A percentile compares a stretch with the other conserved stretches of the same genome.
These are phyloP conservation scores for Pelagophyceae sp. DNA, from an alignment of 352 stramenopile genomes.

Conservation along the genomic window DNA sequence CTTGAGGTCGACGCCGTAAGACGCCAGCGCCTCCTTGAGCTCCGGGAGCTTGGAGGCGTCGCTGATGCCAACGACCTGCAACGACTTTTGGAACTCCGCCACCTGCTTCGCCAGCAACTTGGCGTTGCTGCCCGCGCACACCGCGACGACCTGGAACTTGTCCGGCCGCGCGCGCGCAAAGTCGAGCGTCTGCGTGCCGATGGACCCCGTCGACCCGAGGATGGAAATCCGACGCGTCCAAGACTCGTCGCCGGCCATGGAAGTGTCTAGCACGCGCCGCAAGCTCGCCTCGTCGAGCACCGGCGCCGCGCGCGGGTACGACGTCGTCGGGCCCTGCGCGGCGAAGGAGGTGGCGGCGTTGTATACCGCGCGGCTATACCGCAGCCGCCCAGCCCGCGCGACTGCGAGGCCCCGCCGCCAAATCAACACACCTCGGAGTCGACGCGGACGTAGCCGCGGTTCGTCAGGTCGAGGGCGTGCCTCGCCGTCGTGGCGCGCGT, in stretches of 20 bases:
- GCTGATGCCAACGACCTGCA: slow-evolving; percentile 43
- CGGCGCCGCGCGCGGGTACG: slow-evolving; percentile 6
- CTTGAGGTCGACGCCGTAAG: slow-evolving; percentile 31
- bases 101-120: slow-evolving; percentile 64
- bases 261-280: neutral
- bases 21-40: slow-evolving; percentile 35
- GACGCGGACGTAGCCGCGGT: slow-evolving; percentile 17
- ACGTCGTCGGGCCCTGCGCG: neutral
- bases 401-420: neutral
- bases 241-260: neutral
- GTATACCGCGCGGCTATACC: too few relatives aligned
- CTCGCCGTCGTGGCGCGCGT: neutral
- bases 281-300: neutral
- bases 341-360: too few relatives aligned
- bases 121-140: slow-evolving; percentile 60
- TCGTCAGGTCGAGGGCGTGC: slow-evolving; percentile 6
- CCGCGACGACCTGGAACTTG: slow-evolving; percentile 61
- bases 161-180: slow-evolving; percentile 65
- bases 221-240: slow-evolving; percentile 35
- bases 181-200: slow-evolving; percentile 72
- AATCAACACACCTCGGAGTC: neutral
- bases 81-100: slow-evolving; percentile 54
- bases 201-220: slow-evolving; percentile 57
- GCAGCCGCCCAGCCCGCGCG: too few relatives aligned
- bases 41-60: slow-evolving; percentile 42